Base-by-base conservation (phyloP, 257 asterid species). In the Buddleja alternifolia region DNA sequence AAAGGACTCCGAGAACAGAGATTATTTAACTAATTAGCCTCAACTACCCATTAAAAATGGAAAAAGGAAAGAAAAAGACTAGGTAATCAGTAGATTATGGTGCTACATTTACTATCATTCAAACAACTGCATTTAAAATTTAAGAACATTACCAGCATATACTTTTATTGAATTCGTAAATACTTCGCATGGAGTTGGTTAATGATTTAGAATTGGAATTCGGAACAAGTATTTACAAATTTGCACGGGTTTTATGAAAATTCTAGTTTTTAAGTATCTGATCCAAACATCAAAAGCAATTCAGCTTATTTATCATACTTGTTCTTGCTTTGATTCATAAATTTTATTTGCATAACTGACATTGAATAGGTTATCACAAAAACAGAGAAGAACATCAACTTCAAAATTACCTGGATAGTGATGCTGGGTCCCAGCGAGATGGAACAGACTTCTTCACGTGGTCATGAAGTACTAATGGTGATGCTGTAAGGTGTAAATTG, bases 391-490 rank as follows among this genome's bases (percentile, higher is more conserved):
- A 51, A 24, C 34, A 24, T 40, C 20, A 39, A 48, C 53, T 45
- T 8, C 63, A 60, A 80, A 58, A 32, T 69, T 79, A 90, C 97
- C 96, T 90, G 83, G 97, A 90, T 37, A 93, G 82, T 34, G 85
- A 66, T 63, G 95, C 88, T 19, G 99, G 97, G 86, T 93, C 92
- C 96, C 99, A 93, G 53, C 78, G 91, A 36, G 95, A 79, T 15
- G 97, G 99, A 72, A 93, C 99, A 59, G 96, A 78, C 71, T 88
- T 93, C 84, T 93, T 93, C 59, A 93, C 99, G 76, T 88, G 83
- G 67, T 87, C 97, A 58, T 87, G 90, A 58, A 93, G 97, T 32
- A 88, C 86, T 60, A 93, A 75, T 9, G 89, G 96, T 55, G 96
- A 84, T 48, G 96, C 86, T 8, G 90, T 90, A 32, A 93, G 92